Base-by-base conservation (phyloP, 371 early-diverging fungal species). In the Zancudomyces culisetae region DNA sequence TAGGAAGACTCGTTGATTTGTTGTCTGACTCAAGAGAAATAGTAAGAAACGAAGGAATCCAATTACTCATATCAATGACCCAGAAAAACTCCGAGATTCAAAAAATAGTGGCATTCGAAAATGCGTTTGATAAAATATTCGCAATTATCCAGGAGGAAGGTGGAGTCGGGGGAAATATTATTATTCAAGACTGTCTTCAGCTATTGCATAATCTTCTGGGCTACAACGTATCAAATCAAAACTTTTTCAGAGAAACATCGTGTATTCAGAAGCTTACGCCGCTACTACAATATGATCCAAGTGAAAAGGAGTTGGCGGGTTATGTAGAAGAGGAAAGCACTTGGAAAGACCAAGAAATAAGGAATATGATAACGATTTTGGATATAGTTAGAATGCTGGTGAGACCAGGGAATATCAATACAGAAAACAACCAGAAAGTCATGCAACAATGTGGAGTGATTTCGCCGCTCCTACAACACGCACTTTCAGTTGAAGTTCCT, bases 61-160 rank as follows among this genome's bases (percentile, higher is more conserved):
- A 92, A 51, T 62, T 97, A 28, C 57, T 97, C 58, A 90, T 89
- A 42, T 72, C 84, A 0, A 71, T 97, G 52, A 92, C 94, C 6
- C 75, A 80, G 51, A 76, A 72, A 40, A 91, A 92, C 64, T 83
- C 92, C 27, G 96, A 95, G 43, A 81, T 97, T 24, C 96, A 97
- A 68, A 94, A 97, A 70, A 87, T 97, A 54, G 84, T 95, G 43
- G 93, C 94, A 2, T 97, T 97, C 63, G 91, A 95, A 60, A 90
- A 84, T 58, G 89, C 91, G 3, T 95, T 97, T 69, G 96, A 95
- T 55, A 74, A 82, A 19, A 62, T 93, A 27, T 68, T 94, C 49
- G 73, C 74, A 1, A 83, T 91, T 43, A 83, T 92, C 55, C 67
- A 77, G 43, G 88, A 87, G n/a, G 92, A 93, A 56, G 93, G 88